phyloP scores from a whole-genome alignment of 176 grass and related monocot species.

The Alopecurus myosuroides region DNA sequence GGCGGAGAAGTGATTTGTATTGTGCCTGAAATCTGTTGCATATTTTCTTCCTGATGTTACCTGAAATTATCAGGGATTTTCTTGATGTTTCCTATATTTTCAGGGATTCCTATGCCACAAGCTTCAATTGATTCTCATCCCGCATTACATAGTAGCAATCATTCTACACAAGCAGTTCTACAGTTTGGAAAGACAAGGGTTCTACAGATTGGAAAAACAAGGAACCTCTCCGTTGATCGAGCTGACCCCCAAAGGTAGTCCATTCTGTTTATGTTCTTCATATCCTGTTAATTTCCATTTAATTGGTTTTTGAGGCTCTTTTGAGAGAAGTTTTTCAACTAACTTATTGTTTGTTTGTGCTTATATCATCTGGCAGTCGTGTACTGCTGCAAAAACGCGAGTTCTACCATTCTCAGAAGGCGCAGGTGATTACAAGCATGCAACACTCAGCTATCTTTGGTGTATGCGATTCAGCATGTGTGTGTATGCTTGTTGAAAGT shows the following conservation, averaged over 20 bases:
- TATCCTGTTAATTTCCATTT: background rate
- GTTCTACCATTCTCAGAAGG: constrained; percentile 80
- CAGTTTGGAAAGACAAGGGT: constrained; percentile 73
- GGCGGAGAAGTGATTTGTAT: background rate
- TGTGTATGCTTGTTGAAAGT: background rate
- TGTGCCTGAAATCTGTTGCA: background rate
- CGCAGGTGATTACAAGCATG: constrained; percentile 49
- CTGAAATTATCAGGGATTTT: background rate
- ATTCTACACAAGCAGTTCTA: constrained; percentile 42
- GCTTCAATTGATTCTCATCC: constrained; percentile 33
- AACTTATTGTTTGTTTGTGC: constrained; percentile 10
- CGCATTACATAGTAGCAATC: constrained; percentile 44
- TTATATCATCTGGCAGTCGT: constrained; percentile 47
- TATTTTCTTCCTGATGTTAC: background rate
- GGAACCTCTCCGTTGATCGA: constrained; percentile 55
- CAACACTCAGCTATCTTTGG: background rate
- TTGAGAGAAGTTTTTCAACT: background rate
- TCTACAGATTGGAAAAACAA: constrained; percentile 68
- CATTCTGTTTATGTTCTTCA: constrained; percentile 18
- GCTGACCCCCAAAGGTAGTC: constrained; percentile 62
- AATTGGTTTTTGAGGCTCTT: background rate
- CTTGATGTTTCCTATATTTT: constrained; percentile 7
- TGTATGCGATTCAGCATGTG: background rate
- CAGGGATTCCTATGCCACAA: constrained; percentile 26
- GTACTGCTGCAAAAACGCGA: constrained; percentile 61